These are phyloP conservation scores for Poronia punctata DNA, from an alignment of 495 filamentous ascomycete genomes.

Conservation along the genomic window DNA sequence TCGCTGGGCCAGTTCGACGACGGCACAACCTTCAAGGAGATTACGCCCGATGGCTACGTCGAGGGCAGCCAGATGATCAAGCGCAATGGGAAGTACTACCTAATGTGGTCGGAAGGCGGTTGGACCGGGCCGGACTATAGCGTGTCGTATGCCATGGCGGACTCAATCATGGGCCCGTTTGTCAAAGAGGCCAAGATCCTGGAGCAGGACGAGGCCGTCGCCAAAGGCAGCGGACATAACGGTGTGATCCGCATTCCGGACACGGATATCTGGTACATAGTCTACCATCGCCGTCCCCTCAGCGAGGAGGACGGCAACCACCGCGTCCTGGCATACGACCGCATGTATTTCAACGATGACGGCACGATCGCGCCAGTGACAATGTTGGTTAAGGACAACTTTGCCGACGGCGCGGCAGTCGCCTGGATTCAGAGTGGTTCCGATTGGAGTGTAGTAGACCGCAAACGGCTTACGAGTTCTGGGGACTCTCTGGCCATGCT, in stretches of 20 bases:
- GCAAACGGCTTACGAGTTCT: conserved; percentile 9
- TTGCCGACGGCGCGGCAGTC: conserved; percentile 24
- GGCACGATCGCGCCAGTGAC: conserved; percentile 34
- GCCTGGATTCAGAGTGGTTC: conserved; percentile 21
- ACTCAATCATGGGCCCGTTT: conserved; percentile 40
- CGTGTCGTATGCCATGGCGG: conserved; percentile 39
- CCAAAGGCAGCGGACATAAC: conserved; percentile 37
- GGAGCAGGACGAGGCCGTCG: conserved; percentile 31
- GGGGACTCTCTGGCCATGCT: conserved; percentile 18
- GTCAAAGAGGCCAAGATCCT: conserved; percentile 31
- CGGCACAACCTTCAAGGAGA: conserved; percentile 28
- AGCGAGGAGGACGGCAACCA: conserved; percentile 37
- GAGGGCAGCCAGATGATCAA: conserved; percentile 42
- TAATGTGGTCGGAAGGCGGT: conserved; percentile 42
- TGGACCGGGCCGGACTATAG: conserved; percentile 41
- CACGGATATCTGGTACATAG: conserved; percentile 42
- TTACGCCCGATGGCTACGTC: conserved; percentile 37
- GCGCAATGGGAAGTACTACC: conserved; percentile 36
- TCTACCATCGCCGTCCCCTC: conserved; percentile 40
- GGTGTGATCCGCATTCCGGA: conserved; percentile 34
- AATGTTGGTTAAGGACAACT: conserved; percentile 36
- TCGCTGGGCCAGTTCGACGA: conserved; percentile 24
- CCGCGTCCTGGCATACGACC: conserved; percentile 40
- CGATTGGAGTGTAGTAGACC: conserved; percentile 8
- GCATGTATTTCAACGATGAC: conserved; percentile 38